phyloP scores from a whole-genome alignment of 371 early-diverging fungal genomes.

The Circinella minor region DNA sequence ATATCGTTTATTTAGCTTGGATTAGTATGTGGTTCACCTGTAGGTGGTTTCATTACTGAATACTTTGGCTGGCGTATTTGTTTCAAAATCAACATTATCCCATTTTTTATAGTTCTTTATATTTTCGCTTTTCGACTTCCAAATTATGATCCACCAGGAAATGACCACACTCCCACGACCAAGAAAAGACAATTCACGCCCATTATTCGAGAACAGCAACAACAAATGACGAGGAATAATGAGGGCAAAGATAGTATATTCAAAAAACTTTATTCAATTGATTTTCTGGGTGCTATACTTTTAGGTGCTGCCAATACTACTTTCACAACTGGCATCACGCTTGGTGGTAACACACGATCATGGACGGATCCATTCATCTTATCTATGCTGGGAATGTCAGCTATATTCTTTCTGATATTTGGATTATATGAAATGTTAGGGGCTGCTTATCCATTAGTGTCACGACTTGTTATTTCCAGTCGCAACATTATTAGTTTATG shows the following conservation, averaged over 20 bases:
- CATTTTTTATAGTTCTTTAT: conserved; percentile 23
- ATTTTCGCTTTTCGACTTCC: conserved; percentile 20
- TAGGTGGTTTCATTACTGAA: conserved; percentile 58
- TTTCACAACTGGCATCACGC: conserved; percentile 59
- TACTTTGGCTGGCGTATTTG: conserved; percentile 66
- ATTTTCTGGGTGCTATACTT: conserved; percentile 61
- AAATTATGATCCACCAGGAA: conserved; percentile 23
- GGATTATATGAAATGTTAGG: conserved; percentile 59
- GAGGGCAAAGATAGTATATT: conserved; percentile 12
- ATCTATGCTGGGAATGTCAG: conserved; percentile 47
- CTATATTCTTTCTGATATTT: conserved; percentile 54
- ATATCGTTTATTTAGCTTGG: conserved; percentile 21
- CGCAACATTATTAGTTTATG: conserved; percentile 36
- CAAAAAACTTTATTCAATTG: conserved; percentile 37
- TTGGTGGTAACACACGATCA: conserved; percentile 63
- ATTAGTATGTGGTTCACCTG: conserved; percentile 34
- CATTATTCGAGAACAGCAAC: too few relatives aligned
- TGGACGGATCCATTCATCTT: conserved; percentile 66
- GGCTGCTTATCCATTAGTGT: conserved; percentile 67
- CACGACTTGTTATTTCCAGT: conserved; percentile 35
- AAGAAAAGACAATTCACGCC: background rate
- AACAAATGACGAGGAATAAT: background rate
- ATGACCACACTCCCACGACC: background rate
- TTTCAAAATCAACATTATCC: conserved; percentile 78
- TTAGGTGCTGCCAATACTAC: conserved; percentile 21